phyloP scores from a whole-genome alignment of 306 rosid species.

The Castanea sativa region DNA sequence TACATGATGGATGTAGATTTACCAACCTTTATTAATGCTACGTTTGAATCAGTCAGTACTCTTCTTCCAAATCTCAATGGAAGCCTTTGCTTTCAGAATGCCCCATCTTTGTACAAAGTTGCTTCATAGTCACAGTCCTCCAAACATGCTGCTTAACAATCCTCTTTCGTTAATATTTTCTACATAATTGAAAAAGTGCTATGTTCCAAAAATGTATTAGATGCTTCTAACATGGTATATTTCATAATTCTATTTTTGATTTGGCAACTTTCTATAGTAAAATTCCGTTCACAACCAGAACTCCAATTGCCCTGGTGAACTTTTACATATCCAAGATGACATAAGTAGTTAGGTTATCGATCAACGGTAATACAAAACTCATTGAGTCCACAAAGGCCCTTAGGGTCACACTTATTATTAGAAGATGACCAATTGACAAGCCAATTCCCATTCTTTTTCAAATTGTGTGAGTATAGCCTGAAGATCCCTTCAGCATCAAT shows the following conservation, averaged over 20 bases:
- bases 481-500: not conserved
- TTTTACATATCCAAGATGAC: not conserved
- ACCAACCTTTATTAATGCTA: slow-evolving; percentile 23
- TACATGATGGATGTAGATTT: not conserved
- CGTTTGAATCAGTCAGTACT: not conserved
- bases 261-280: not conserved
- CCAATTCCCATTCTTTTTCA: not conserved
- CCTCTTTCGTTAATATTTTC: not conserved
- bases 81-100: no score
- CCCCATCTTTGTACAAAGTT: no score
- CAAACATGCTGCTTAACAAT: slow-evolving; percentile 18
- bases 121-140: not conserved
- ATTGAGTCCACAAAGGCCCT: not conserved
- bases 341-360: not conserved
- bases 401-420: not conserved
- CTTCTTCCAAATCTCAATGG: no score
- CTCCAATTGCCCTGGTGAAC: not conserved
- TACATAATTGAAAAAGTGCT: not conserved
- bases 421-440: not conserved
- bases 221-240: not conserved
- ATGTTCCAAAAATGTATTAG: not conserved
- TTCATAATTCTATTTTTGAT: not conserved
- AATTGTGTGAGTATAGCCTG: not conserved
- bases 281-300: not conserved
- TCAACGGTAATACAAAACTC: not conserved